Conservation (phyloP, 345 rosid species). For the Eucalyptus regnans region DNA sequence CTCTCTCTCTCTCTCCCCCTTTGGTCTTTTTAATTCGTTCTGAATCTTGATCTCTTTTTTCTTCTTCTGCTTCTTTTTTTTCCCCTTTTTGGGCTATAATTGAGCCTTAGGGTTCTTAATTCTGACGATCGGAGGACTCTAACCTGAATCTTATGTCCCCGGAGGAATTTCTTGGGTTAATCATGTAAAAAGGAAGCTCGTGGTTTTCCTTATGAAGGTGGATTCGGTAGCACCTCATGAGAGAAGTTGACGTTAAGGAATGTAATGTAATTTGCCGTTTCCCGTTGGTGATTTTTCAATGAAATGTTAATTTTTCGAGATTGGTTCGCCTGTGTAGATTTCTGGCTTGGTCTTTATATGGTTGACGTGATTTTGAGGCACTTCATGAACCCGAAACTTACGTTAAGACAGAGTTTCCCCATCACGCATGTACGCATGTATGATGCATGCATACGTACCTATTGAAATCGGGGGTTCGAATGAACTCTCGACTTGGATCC, state of each 20-base stretch:
- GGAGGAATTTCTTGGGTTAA: slow-evolving; percentile 16
- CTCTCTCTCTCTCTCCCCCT: background rate
- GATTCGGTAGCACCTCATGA: slow-evolving; percentile 18
- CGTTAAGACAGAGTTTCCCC: background rate
- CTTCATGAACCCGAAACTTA: background rate
- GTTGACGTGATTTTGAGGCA: background rate
- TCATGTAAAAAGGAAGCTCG: slow-evolving; percentile 23
- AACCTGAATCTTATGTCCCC: slow-evolving; percentile 8
- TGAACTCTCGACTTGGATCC: background rate
- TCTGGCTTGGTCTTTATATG: background rate
- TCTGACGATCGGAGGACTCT: slow-evolving; percentile 9
- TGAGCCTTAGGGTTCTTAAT: slow-evolving; percentile 23
- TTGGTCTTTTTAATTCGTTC: background rate
- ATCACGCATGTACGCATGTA: background rate
- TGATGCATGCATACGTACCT: background rate
- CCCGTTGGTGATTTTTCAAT: background rate
- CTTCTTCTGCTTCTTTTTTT: background rate
- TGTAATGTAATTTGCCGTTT: background rate
- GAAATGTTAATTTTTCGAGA: background rate
- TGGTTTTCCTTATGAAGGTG: slow-evolving; percentile 49
- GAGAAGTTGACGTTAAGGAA: slow-evolving; percentile 34
- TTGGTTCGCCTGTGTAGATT: background rate
- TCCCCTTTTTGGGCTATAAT: background rate
- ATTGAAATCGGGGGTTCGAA: background rate
- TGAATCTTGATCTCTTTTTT: background rate